Evolutionary conservation across 78 protist species (phyloP).

Genomic region (Cavenderia fasciculata): DNA sequence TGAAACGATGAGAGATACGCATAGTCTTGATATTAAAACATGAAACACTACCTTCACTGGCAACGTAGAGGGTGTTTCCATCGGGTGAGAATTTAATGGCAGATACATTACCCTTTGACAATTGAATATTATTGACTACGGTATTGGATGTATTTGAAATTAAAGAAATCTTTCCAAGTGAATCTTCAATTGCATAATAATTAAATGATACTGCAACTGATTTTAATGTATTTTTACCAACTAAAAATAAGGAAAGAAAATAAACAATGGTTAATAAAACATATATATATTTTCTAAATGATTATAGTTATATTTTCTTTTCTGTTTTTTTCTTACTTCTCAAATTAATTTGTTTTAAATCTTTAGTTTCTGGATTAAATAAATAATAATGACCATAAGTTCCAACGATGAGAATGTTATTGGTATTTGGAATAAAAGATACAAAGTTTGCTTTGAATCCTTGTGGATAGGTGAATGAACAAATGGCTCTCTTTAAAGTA

Average conservation of each 20-base stretch:
- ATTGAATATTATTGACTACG: conserved; percentile 7
- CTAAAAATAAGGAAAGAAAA: neutral
- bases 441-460: too few relatives aligned
- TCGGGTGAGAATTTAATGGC: conserved; percentile 9
- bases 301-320: neutral
- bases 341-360: conserved; percentile 12
- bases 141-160: neutral
- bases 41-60: conserved; percentile 3
- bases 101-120: neutral
- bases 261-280: neutral
- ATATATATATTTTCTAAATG: neutral
- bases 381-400: conserved; percentile 9
- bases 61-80: neutral
- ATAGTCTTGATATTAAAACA: neutral
- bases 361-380: conserved; percentile 3
- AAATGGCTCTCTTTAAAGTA: too few relatives aligned
- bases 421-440: conserved; percentile 2
- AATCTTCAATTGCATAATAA: conserved; percentile 34
- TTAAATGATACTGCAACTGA: conserved; percentile 13
- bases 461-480: too few relatives aligned
- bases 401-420: neutral
- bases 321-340: neutral
- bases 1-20: conserved; percentile 33
- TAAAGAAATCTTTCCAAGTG: conserved; percentile 14
- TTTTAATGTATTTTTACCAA: neutral